These are phyloP conservation scores for Claviceps cyperi DNA, from an alignment of 2,329 filamentous ascomycete genomes.

Conservation along the genomic window DNA sequence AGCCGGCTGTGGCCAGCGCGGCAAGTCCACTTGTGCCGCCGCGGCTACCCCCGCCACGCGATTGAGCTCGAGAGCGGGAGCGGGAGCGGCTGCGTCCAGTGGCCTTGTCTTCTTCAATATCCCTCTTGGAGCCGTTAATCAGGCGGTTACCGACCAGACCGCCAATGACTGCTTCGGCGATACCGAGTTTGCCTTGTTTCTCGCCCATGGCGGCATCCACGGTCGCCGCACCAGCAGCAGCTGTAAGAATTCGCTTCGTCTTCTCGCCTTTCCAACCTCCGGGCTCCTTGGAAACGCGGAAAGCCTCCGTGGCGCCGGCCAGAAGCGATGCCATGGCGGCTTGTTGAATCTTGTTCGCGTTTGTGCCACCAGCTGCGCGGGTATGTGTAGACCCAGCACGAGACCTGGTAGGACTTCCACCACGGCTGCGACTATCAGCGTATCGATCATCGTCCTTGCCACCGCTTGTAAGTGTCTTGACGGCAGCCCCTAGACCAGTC, in stretches of 20 bases:
- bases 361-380: constrained; percentile 21
- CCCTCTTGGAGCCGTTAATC: constrained; percentile 62
- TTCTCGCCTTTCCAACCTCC: constrained; percentile 85
- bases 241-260: constrained; percentile 80
- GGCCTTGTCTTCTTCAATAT: constrained; percentile 45
- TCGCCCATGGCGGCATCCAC: constrained; percentile 65
- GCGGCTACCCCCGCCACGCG: constrained; percentile 29
- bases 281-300: constrained; percentile 76
- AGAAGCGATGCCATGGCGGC: constrained; percentile 83
- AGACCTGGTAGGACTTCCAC: constrained; percentile 28
- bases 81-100: constrained; percentile 55
- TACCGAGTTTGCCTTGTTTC: constrained; percentile 67
- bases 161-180: constrained; percentile 76
- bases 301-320: constrained; percentile 82
- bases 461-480: constrained; percentile 42
- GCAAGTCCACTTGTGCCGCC: constrained; percentile 39
- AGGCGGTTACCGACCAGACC: constrained; percentile 76
- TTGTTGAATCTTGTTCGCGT: constrained; percentile 55
- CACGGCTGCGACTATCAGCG: constrained; percentile 32
- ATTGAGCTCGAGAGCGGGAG: constrained; percentile 52
- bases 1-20: constrained; percentile 46
- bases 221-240: constrained; percentile 71
- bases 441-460: constrained; percentile 25
- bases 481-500: constrained; percentile 46
- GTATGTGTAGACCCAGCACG: constrained; percentile 39